phyloP scores from a whole-genome alignment of 108 stramenopile species.

The Aurantiochytrium sp. region DNA sequence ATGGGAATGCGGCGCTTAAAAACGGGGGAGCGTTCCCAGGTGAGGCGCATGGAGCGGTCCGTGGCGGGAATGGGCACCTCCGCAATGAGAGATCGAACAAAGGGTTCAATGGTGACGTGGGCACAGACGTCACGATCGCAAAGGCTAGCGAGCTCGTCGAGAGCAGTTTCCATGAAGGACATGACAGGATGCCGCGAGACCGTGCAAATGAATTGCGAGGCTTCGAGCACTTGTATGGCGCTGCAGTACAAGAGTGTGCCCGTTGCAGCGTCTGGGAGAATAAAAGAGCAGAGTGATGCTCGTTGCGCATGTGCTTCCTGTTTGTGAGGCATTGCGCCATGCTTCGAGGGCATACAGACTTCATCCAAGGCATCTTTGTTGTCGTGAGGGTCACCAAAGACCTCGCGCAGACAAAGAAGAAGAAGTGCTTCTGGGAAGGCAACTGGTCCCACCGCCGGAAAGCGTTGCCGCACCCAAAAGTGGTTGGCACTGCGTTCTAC shows the following conservation, averaged over 20 bases:
- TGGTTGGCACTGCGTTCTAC: background rate
- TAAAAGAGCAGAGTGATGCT: background rate
- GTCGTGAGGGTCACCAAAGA: background rate
- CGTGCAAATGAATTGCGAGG: background rate
- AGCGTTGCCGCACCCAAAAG: background rate
- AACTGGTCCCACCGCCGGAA: background rate
- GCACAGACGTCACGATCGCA: background rate
- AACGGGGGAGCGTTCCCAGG: background rate
- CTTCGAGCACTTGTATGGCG: background rate
- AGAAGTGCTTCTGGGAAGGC: background rate
- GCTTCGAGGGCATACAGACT: background rate
- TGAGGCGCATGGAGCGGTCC: background rate
- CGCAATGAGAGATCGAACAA: background rate
- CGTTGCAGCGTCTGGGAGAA: background rate
- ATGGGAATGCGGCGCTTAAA: background rate
- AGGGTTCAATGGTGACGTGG: background rate
- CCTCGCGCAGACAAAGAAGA: background rate
- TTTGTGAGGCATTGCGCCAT: background rate
- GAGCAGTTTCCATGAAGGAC: slow-evolving; percentile 1
- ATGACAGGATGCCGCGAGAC: background rate
- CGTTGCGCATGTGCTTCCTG: background rate
- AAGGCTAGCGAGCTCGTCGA: background rate
- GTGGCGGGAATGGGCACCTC: background rate
- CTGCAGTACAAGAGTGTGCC: background rate
- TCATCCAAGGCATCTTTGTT: background rate